Evolutionary conservation across 768 basidiomycete species (phyloP), one percentile per base, ranked within the genome.

Genomic region (Hemileccinum rubropunctum): DNA sequence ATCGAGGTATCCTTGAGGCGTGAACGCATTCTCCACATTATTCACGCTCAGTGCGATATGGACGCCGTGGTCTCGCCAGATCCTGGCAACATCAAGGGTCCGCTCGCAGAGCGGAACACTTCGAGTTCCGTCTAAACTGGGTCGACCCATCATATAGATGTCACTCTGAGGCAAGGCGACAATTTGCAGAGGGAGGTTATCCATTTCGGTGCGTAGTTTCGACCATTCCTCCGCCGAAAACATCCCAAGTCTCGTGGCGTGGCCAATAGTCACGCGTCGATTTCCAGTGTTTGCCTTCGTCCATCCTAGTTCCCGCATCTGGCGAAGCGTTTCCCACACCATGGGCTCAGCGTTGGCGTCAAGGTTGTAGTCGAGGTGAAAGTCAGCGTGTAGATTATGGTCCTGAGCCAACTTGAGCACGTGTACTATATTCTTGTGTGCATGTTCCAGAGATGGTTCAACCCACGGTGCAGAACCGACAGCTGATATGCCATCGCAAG

Each of bases 291-390:
- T 41, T 41, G 48, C 27, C 54, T 50, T 62, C 36, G 56, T 52
- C 61, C 62, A 64, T 15, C 62, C 58, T 57, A 57, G 60, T 52
- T 48, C 61, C 58, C 52, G 70, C 65, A 71, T 62, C 43, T 76
- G 71, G 14, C 62, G 59, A 39, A 84, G 75, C 27, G 83, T 73
- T 59, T 77, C 73, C 68, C 78, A 78, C 20, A 83, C 76, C 53
- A 84, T 76, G 28, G 79, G 80, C 53, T 79, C 73, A 41, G 71
- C 60, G 27, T 60, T 59, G 14, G 71, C 65, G 62, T 84, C 76
- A 42, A 86, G 70, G 68, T 80, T 84, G 65, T 82, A 84, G 67
- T 85, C 83, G 27, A 86, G 74, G 64, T 86, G 84, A 60, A 85
- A 85, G 61, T 85, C 84, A 37, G 76, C 73, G 53, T 80, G 76